A percentile compares a stretch with the other conserved stretches of the same genome.
Evolutionary conservation across 257 asterid genomes (phyloP).

Genomic region (Solanum okadae): DNA sequence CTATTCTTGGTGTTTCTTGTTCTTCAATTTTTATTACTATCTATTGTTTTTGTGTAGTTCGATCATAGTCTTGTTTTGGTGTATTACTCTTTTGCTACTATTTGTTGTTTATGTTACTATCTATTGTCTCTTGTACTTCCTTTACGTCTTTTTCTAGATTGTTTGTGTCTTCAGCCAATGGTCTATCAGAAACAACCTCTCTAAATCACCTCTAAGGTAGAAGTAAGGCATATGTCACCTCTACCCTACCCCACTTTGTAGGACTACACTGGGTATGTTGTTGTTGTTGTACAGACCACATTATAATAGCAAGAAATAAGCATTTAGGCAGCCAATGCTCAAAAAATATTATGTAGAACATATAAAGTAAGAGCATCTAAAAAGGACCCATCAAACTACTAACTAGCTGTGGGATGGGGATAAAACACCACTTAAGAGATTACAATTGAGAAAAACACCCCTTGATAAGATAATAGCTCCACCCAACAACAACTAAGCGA

Average conservation of each 20-base stretch:
- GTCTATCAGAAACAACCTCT: background rate
- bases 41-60: background rate
- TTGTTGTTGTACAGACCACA: background rate
- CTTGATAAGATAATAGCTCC: background rate
- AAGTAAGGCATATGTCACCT: background rate
- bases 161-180: background rate
- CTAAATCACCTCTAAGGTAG: background rate
- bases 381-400: background rate
- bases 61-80: background rate
- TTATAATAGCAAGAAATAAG: background rate
- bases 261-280: background rate
- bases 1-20: background rate
- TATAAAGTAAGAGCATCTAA: background rate
- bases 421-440: background rate
- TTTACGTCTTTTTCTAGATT: background rate
- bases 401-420: background rate
- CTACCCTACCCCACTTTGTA: background rate
- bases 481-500: background rate
- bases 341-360: background rate
- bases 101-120: too few species aligned
- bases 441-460: background rate
- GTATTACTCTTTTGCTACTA: background rate
- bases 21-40: background rate
- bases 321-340: background rate
- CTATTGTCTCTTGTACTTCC: background rate